Evolutionary conservation across 257 asterid species (phyloP).

Genomic region (Scutellaria barbata): DNA sequence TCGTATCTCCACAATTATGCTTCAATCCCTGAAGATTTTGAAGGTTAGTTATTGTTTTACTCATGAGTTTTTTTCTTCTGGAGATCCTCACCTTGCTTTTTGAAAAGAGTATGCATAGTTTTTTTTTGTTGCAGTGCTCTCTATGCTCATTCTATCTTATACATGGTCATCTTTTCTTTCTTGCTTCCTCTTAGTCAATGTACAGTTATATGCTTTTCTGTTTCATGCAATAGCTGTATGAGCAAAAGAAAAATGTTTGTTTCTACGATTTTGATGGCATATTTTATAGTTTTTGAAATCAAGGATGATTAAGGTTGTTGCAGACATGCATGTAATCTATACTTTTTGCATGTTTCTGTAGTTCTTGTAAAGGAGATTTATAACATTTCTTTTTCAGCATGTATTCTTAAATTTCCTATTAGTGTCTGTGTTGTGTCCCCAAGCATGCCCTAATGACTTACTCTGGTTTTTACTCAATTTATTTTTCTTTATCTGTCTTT

Average conservation of each 20-base stretch:
- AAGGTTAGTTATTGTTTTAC: constrained; percentile 45
- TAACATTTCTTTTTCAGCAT: neutral
- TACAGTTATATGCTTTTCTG: neutral
- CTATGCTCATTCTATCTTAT: neutral
- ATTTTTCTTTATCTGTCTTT: neutral
- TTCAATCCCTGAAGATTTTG: constrained; percentile 40
- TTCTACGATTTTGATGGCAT: neutral
- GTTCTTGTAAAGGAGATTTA: neutral
- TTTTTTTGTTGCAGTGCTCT: neutral
- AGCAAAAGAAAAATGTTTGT: neutral
- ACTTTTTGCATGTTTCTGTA: constrained; percentile 1
- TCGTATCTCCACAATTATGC: constrained; percentile 56
- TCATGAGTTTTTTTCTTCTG: constrained; percentile 6
- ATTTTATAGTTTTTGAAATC: neutral
- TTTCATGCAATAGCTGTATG: neutral
- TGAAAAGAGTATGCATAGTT: neutral
- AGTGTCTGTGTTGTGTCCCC: neutral
- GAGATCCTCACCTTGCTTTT: constrained; percentile 16
- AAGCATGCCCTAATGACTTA: neutral
- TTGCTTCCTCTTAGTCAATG: neutral
- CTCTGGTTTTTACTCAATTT: neutral
- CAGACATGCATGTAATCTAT: neutral
- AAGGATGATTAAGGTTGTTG: neutral
- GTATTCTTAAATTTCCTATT: neutral
- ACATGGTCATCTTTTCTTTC: neutral